These are phyloP conservation scores for Priceomyces fermenticarens DNA, from an alignment of 805 yeast genomes.

Conservation along the genomic window DNA sequence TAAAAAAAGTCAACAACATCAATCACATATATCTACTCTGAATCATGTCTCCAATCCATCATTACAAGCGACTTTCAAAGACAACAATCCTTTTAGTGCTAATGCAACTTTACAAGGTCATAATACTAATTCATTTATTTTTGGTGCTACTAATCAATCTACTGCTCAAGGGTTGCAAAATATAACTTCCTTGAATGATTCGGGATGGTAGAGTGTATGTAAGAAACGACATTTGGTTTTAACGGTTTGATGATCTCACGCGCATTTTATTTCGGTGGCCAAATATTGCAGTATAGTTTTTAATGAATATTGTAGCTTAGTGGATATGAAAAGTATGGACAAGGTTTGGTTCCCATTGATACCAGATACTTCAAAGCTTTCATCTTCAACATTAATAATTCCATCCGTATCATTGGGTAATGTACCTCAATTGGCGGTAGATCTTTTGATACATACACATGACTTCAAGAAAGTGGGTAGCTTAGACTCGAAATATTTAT, in stretches of 20 bases:
- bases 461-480: slow-evolving; percentile 50
- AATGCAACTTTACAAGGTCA: no score
- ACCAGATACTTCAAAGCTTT: not conserved
- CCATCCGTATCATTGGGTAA: slow-evolving; percentile 89
- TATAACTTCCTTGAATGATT: slow-evolving; percentile 10
- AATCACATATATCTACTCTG: no score
- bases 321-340: not conserved
- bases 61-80: no score
- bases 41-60: no score
- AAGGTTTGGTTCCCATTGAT: slow-evolving; percentile 1
- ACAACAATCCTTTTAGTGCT: no score
- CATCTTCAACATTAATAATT: slow-evolving; percentile 49
- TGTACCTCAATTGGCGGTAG: slow-evolving; percentile 80
- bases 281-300: no score
- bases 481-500: slow-evolving; percentile 59
- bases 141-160: not conserved
- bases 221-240: no score
- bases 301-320: no score
- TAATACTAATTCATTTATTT: no score
- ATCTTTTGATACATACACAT: slow-evolving; percentile 66
- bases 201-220: slow-evolving; percentile 10
- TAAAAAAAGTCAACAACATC: no score
- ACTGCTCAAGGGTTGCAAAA: slow-evolving; percentile 7
- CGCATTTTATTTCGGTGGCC: not conserved
- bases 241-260: not conserved